Base-by-base conservation (phyloP, 2,329 filamentous ascomycete genomes). In the Fusarium sp. region DNA sequence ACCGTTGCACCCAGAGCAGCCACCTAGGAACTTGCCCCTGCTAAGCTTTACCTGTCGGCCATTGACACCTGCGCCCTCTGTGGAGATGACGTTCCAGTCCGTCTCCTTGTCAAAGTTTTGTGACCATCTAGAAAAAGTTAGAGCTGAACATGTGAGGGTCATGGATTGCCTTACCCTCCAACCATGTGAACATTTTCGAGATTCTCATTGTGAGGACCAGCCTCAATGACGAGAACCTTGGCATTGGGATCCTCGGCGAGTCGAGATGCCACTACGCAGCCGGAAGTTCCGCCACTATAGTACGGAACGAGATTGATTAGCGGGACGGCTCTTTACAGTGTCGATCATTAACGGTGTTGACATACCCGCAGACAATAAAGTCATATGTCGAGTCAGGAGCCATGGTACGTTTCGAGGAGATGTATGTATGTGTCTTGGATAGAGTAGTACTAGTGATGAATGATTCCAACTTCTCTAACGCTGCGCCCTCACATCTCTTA, bases 111-210 rank as follows among this genome's bases (percentile, higher is more conserved):
- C 86, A 63, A 87, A 85, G 58, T 85, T 86, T 45, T 85, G 81
- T 17, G 82, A 82, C 85, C 85, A 86, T n/a, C 80, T 81, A 14
- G 27, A 17, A 37, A 30, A 35, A 27, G 33, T 37, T 22, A n/a
- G 10, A 1, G 5, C 10, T 12, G 4, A 14, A 27, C 11, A n/a
- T 6, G 20, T 14, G 17, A 11, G 11, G 6, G 6, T 6, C 11
- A 15, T 6, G 11, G 12, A 33, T 2, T 8, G 73, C 80, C 81
- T 76, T 78, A 86, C 81, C 85, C 87, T 65, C 87, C 87, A 6
- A 83, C 82, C 87, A 89, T 89, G 63, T 87, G 82, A 4, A 86
- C 84, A 63, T 86, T 87, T 52, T 87, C 86, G 0, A 88, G 79
- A 38, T 87, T 74, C 66, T 82, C 79, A 66, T 82, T 84, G 66